Percentiles rank a stretch among this genome's conserved stretches.
Conservation (phyloP, 345 rosid genomes). For the Syzygium aromaticum region DNA sequence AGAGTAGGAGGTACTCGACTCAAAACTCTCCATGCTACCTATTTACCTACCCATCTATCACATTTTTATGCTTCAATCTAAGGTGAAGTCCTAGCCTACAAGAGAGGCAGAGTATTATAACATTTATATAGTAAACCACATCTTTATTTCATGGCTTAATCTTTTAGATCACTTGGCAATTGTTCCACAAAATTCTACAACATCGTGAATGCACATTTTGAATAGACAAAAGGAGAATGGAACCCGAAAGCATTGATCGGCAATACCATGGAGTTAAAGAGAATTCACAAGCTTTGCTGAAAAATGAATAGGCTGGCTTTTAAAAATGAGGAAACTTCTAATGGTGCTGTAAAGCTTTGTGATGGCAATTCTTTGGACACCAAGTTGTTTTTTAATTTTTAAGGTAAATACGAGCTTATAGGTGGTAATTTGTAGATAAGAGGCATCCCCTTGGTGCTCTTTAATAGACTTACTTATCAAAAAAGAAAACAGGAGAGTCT, state of each 20-base stretch:
- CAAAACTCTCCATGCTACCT: background rate
- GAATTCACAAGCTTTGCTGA: background rate
- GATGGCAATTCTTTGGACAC: background rate
- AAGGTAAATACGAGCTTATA: too few species aligned
- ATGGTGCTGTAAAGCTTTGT: background rate
- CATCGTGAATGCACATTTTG: background rate
- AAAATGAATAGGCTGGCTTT: background rate
- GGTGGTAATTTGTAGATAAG: too few species aligned
- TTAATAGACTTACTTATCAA: too few species aligned
- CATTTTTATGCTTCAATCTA: background rate
- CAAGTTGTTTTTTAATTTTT: too few species aligned
- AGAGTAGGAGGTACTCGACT: background rate
- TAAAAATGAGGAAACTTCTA: background rate
- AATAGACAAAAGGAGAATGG: background rate
- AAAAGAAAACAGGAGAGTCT: too few species aligned
- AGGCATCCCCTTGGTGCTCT: too few species aligned
- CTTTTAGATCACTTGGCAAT: background rate
- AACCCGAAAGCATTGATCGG: background rate
- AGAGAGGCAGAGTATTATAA: background rate
- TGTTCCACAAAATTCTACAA: background rate
- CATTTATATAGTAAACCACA: background rate
- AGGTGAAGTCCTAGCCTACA: background rate
- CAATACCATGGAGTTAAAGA: background rate
- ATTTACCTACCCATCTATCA: background rate
- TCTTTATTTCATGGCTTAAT: background rate